A percentile compares a stretch with the other conserved stretches of the same genome.
Conservation (phyloP, 257 asterid genomes). For the Solanum ossicruentum region DNA sequence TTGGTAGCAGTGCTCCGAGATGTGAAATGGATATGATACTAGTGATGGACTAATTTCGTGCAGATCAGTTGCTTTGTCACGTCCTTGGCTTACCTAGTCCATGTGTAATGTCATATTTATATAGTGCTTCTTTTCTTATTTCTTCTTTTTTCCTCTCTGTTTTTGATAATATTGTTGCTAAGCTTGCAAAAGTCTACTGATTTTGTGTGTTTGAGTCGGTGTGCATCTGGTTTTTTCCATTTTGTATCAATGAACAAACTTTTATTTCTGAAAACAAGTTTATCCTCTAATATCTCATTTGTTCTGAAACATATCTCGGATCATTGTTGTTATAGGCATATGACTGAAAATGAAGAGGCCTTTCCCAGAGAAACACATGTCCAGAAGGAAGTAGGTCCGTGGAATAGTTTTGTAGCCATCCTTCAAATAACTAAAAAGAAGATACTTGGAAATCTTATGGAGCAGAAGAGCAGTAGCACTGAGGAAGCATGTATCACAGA, state of each 20-base stretch:
- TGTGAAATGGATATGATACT: neutral
- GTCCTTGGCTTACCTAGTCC: neutral
- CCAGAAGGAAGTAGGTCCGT: slow-evolving; percentile 15
- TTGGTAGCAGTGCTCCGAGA: neutral
- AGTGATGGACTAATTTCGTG: neutral
- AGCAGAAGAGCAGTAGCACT: neutral
- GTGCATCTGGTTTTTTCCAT: neutral
- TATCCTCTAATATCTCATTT: neutral
- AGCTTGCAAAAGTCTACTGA: neutral
- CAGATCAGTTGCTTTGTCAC: neutral
- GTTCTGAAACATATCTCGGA: neutral
- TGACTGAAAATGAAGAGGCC: slow-evolving; percentile 5
- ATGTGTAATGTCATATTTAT: neutral
- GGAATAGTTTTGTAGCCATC: slow-evolving; percentile 5
- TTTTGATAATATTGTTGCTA: neutral
- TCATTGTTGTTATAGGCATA: slow-evolving; percentile 17
- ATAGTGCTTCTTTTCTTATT: neutral
- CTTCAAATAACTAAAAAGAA: slow-evolving; percentile 4
- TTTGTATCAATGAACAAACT: neutral
- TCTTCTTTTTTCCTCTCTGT: neutral
- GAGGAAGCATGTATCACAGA: neutral
- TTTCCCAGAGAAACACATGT: slow-evolving; percentile 9
- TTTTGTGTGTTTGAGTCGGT: neutral
- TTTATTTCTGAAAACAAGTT: neutral
- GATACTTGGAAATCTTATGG: neutral